A percentile compares a stretch with the other conserved stretches of the same genome.
Evolutionary conservation across 768 basidiomycete genomes (phyloP).

Genomic region (Scleroderma bovista): DNA sequence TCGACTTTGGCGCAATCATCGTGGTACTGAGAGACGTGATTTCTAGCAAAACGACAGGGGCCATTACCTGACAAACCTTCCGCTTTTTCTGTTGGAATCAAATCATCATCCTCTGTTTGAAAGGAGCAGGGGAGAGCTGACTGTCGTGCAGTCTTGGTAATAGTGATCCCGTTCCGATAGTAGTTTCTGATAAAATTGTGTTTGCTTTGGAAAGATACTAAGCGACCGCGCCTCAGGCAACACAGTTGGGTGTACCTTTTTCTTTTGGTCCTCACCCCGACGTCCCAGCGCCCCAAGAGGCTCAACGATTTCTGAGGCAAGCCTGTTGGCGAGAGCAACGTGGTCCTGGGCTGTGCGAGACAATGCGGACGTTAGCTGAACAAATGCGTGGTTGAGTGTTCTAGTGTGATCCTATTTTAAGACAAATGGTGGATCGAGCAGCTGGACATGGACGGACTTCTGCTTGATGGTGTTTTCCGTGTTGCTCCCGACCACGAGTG

Average conservation of each 20-base stretch:
- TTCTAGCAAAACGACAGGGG: neutral
- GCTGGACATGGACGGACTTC: constrained; percentile 39
- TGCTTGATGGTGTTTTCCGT: constrained; percentile 45
- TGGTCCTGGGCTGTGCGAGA: constrained; percentile 64
- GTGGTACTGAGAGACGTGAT: constrained; percentile 54
- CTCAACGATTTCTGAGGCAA: constrained; percentile 57
- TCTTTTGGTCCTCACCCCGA: constrained; percentile 60
- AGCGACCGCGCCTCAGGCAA: no score
- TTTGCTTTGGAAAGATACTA: constrained; percentile 40
- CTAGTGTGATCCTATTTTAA: constrained; percentile 33
- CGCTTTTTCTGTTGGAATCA: constrained; percentile 22
- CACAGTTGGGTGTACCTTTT: constrained; percentile 56
- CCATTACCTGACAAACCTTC: constrained; percentile 19
- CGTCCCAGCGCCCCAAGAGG: constrained; percentile 55
- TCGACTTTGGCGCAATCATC: constrained; percentile 73
- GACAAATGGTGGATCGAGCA: constrained; percentile 5
- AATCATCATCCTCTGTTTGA: constrained; percentile 1
- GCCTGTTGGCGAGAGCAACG: constrained; percentile 54
- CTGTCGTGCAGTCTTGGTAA: constrained; percentile 68
- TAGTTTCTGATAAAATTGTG: constrained; percentile 64
- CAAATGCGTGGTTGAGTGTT: constrained; percentile 68
- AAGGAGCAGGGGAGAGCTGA: constrained; percentile 30
- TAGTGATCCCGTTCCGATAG: constrained; percentile 63
- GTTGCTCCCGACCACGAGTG: constrained; percentile 60
- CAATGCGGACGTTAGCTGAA: constrained; percentile 59